Conservation (phyloP, 805 yeast genomes). For the Starmera dryadoides region DNA sequence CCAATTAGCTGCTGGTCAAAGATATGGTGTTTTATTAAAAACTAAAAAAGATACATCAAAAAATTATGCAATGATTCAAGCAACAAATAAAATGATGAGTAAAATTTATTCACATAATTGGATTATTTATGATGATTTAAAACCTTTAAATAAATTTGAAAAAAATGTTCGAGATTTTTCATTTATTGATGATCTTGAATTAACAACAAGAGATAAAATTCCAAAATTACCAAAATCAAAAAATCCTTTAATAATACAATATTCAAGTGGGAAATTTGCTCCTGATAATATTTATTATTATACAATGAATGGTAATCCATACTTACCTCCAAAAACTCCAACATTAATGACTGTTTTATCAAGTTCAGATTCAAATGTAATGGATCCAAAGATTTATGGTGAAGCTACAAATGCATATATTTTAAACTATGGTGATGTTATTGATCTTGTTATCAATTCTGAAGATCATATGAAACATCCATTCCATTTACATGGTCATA, state of each 20-base stretch:
- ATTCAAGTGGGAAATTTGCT: slow-evolving; percentile 48
- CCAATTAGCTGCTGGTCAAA: slow-evolving; percentile 68
- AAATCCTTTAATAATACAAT: slow-evolving; percentile 43
- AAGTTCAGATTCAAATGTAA: slow-evolving; percentile 41
- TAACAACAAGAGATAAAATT: slow-evolving; percentile 27
- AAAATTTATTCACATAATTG: slow-evolving; percentile 53
- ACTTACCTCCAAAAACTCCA: slow-evolving; percentile 63
- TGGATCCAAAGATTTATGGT: slow-evolving; percentile 60
- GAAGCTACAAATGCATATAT: slow-evolving; percentile 58
- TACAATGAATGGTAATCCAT: slow-evolving; percentile 58
- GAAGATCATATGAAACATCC: slow-evolving; percentile 75
- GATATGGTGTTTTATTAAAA: slow-evolving; percentile 56
- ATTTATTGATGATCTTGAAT: slow-evolving; percentile 24
- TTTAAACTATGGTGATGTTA: slow-evolving; percentile 50
- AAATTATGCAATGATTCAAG: slow-evolving; percentile 44
- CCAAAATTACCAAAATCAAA: slow-evolving; percentile 47
- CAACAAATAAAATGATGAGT: slow-evolving; percentile 58
- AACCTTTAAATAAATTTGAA: slow-evolving; percentile 35
- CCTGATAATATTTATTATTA: slow-evolving; percentile 66
- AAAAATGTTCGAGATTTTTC: slow-evolving; percentile 19
- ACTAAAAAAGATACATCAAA: slow-evolving; percentile 34
- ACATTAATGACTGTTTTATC: slow-evolving; percentile 57
- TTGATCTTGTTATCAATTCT: slow-evolving; percentile 74
- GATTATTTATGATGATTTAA: slow-evolving; percentile 39
- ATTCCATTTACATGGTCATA: slow-evolving; percentile 73